Conservation (phyloP, 371 early-diverging fungal genomes). For the Batrachochytrium dendrobatidis region DNA sequence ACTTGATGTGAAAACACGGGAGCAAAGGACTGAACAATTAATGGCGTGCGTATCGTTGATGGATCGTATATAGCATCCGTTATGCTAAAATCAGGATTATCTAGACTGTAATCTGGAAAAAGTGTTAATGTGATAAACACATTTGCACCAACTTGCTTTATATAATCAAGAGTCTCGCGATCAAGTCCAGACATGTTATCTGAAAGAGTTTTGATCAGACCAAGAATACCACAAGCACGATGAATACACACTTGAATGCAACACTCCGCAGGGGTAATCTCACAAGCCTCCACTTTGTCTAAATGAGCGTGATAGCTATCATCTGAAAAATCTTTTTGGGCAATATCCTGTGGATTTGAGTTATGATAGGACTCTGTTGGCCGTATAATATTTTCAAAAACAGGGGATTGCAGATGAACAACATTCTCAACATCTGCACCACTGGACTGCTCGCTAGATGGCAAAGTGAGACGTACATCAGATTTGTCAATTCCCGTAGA, state of each 20-base stretch:
- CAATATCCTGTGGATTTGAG: slow-evolving; percentile 1
- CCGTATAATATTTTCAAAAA: too few relatives aligned
- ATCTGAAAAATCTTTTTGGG: background rate
- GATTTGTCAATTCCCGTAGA: too few relatives aligned
- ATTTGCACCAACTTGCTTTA: slow-evolving; percentile 11
- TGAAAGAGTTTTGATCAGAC: slow-evolving; percentile 9
- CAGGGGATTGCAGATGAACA: too few relatives aligned
- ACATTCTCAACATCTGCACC: too few relatives aligned
- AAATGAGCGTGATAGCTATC: background rate
- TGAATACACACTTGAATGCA: slow-evolving; percentile 10
- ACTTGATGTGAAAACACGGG: slow-evolving; percentile 16
- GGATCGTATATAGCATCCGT: background rate
- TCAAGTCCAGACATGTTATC: slow-evolving; percentile 9
- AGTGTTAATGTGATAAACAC: slow-evolving; percentile 8
- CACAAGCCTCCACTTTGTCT: background rate
- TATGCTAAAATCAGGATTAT: background rate
- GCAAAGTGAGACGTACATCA: too few relatives aligned
- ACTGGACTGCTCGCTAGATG: too few relatives aligned
- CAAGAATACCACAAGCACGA: slow-evolving; percentile 23
- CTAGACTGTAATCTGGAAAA: slow-evolving; percentile 2
- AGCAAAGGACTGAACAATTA: slow-evolving; percentile 19
- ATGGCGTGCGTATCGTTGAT: slow-evolving; percentile 10
- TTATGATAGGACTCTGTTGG: too few relatives aligned
- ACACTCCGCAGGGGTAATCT: background rate
- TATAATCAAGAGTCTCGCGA: slow-evolving; percentile 11